Evolutionary conservation across 2,329 filamentous ascomycete genomes (phyloP).

Genomic region (Sclerotinia sclerotiorum): DNA sequence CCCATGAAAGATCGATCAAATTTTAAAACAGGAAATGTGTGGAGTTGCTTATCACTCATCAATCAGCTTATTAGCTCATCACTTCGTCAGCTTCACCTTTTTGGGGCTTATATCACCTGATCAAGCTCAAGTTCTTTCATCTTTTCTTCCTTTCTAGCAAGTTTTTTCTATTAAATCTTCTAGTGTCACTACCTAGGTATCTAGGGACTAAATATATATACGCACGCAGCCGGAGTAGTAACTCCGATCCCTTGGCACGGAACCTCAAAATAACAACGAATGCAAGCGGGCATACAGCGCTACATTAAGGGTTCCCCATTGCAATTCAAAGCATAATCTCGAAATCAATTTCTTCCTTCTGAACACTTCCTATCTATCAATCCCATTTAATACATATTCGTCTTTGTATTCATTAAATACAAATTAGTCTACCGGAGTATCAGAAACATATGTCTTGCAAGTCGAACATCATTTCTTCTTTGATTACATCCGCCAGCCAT

Average conservation of each 20-base stretch:
- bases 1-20: slow-evolving; percentile 1
- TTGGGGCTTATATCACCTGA: neutral
- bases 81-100: neutral
- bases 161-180: neutral
- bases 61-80: no score
- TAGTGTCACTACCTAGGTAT: no score
- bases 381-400: neutral
- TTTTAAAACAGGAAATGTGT: no score
- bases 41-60: neutral
- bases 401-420: neutral
- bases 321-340: no score
- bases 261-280: neutral
- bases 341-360: neutral
- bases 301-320: no score
- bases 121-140: neutral
- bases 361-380: neutral
- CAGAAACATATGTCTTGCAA: neutral
- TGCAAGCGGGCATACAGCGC: no score
- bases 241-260: neutral
- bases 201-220: neutral
- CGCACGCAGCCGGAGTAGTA: neutral
- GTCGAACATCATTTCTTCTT: neutral
- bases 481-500: neutral
- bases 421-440: neutral
- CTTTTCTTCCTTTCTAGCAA: neutral